Percentiles rank a stretch among this genome's conserved stretches.
phyloP scores from a whole-genome alignment of 139 green algal genomes.

The Chlorella sp. region DNA sequence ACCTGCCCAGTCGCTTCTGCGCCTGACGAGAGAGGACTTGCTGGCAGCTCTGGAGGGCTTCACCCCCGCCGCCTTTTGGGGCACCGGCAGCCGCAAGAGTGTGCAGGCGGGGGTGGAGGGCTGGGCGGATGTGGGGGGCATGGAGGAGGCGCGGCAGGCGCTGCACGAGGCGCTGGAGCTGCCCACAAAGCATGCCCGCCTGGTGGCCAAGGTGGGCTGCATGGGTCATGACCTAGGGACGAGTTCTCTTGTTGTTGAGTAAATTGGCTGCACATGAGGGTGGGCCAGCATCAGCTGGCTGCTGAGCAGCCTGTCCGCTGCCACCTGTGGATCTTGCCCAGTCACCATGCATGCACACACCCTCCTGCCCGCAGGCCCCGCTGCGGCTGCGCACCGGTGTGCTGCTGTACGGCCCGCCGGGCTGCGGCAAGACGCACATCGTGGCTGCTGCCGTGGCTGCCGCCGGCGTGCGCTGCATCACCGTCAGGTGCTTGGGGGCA shows the following conservation, averaged over 20 bases:
- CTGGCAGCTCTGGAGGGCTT: slow-evolving; percentile 62
- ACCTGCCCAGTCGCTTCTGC: neutral
- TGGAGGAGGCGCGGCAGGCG: slow-evolving; percentile 74
- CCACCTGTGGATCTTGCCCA: too few relatives aligned
- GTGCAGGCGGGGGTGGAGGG: slow-evolving; percentile 51
- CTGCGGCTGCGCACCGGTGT: slow-evolving; percentile 91
- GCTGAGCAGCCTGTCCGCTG: too few relatives aligned
- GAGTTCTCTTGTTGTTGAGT: too few relatives aligned
- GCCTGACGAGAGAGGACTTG: slow-evolving; percentile 49
- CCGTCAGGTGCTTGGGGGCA: slow-evolving; percentile 50
- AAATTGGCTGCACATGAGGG: too few relatives aligned
- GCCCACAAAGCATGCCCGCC: slow-evolving; percentile 64
- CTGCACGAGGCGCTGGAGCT: slow-evolving; percentile 88
- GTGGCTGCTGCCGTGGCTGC: slow-evolving; percentile 84
- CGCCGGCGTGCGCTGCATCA: slow-evolving; percentile 73
- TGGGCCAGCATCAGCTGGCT: too few relatives aligned
- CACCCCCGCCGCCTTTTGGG: slow-evolving; percentile 74
- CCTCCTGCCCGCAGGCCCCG: slow-evolving; percentile 51
- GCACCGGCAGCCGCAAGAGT: slow-evolving; percentile 29
- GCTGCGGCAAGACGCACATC: slow-evolving; percentile 96
- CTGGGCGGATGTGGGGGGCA: slow-evolving; percentile 88
- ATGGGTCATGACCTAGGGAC: neutral
- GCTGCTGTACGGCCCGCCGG: slow-evolving; percentile 96
- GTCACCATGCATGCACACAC: too few relatives aligned
- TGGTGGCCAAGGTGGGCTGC: slow-evolving; percentile 51